These are phyloP conservation scores for Tuber indicum DNA, from an alignment of 495 filamentous ascomycete genomes.

Conservation along the genomic window DNA sequence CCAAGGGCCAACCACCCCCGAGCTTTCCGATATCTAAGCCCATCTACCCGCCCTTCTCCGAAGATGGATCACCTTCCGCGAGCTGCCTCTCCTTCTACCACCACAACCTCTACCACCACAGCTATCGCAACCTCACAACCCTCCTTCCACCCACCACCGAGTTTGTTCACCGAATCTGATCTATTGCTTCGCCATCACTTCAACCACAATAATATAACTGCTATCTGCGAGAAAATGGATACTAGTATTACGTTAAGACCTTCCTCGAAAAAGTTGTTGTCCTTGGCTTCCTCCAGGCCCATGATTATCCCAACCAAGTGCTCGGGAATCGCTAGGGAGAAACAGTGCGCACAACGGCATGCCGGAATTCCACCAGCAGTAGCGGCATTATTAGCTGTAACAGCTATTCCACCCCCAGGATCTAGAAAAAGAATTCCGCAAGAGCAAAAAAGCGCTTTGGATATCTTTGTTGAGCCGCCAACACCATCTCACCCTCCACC, in stretches of 20 bases:
- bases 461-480: conserved; percentile 30
- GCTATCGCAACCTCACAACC: not conserved
- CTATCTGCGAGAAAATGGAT: conserved; percentile 3
- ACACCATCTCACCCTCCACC: conserved; percentile 31
- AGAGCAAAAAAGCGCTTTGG: conserved; percentile 37
- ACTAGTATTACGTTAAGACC: not conserved
- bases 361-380: conserved; percentile 51
- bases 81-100: not conserved
- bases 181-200: not conserved
- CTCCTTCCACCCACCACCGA: not conserved
- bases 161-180: not conserved
- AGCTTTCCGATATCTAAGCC: not conserved
- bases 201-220: not conserved
- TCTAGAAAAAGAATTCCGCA: conserved; percentile 26
- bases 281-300: conserved; percentile 25
- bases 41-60: conserved; percentile 1
- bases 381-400: conserved; percentile 55
- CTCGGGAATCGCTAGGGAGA: conserved; percentile 17
- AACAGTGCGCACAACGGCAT: conserved; percentile 22
- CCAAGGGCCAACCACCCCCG: not conserved
- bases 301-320: conserved; percentile 38
- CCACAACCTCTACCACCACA: not conserved
- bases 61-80: conserved; percentile 1
- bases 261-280: conserved; percentile 30
- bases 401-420: conserved; percentile 52